phyloP scores from a whole-genome alignment of 2,329 filamentous ascomycete genomes.

The Fulvia fulva region DNA sequence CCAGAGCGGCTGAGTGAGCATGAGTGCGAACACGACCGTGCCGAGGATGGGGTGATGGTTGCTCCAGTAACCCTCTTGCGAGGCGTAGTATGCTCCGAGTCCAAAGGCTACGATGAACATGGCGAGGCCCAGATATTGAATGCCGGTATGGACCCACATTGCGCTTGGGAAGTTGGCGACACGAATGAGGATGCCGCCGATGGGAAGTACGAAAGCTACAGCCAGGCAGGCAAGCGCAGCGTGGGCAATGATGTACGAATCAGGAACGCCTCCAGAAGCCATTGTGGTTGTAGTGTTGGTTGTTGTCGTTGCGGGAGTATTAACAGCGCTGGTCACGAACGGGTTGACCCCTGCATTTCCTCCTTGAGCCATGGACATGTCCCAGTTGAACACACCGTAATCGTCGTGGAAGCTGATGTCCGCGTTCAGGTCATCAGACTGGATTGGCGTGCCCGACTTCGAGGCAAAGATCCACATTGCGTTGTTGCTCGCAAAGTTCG shows the following conservation, averaged over 20 bases:
- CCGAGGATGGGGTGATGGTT: slow-evolving; percentile 53
- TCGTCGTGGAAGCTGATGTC: slow-evolving; percentile 46
- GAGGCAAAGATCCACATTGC: slow-evolving; percentile 52
- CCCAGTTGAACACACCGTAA: slow-evolving; percentile 41
- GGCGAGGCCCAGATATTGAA: slow-evolving; percentile 49
- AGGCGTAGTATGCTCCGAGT: slow-evolving; percentile 41
- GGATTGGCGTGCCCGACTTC: slow-evolving; percentile 45
- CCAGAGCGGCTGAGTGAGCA: slow-evolving; percentile 55
- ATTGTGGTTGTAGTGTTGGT: slow-evolving; percentile 3
- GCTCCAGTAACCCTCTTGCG: slow-evolving; percentile 33
- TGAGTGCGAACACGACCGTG: slow-evolving; percentile 45
- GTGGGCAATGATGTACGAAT: slow-evolving; percentile 36
- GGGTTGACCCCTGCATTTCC: slow-evolving; percentile 43
- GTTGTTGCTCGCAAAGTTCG: slow-evolving; percentile 43
- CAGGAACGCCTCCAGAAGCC: slow-evolving; percentile 4
- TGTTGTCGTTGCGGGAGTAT: slow-evolving; percentile 1
- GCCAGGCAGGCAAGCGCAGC: slow-evolving; percentile 43
- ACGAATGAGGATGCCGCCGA: slow-evolving; percentile 44
- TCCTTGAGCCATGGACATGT: slow-evolving; percentile 49
- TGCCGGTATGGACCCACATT: slow-evolving; percentile 42
- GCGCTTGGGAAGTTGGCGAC: slow-evolving; percentile 42
- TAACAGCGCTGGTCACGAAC: slow-evolving; percentile 29
- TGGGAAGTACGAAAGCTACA: slow-evolving; percentile 45
- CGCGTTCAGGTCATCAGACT: slow-evolving; percentile 43
- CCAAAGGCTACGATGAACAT: slow-evolving; percentile 49